These are phyloP conservation scores for Sporothrix phasma DNA, from an alignment of 2,329 filamentous ascomycete species.

Conservation along the genomic window DNA sequence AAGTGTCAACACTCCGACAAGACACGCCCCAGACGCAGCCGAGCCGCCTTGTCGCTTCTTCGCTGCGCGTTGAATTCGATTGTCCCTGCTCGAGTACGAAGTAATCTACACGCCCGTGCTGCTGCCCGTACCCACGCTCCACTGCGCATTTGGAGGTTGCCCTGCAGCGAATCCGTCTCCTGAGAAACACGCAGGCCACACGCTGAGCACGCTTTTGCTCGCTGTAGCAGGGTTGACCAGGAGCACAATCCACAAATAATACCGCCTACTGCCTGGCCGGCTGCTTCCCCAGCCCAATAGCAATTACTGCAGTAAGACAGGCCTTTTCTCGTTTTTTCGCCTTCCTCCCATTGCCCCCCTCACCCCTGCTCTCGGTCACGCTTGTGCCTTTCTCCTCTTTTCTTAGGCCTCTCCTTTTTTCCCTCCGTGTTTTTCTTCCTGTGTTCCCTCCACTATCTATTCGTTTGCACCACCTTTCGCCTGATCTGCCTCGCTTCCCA, in stretches of 20 bases:
- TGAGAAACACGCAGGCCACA: constrained; percentile 12
- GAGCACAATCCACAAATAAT: background rate
- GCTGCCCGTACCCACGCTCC: constrained; percentile 3
- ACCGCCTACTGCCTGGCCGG: background rate
- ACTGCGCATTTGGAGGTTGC: constrained; percentile 3
- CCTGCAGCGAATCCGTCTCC: constrained; percentile 13
- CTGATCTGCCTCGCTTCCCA: constrained; percentile 1
- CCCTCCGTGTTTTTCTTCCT: background rate
- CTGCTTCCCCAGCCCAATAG: constrained; percentile 4
- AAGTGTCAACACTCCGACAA: background rate
- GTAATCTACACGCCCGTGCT: background rate
- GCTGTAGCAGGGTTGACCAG: background rate
- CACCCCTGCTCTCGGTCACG: background rate
- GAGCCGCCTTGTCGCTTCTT: background rate
- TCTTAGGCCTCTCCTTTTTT: background rate
- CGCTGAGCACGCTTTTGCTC: background rate
- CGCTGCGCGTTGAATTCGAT: background rate
- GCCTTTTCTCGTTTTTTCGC: background rate
- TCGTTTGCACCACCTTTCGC: constrained; percentile 7
- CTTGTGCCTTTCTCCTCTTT: background rate
- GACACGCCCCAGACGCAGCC: background rate
- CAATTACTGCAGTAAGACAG: constrained; percentile 10
- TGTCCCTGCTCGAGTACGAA: background rate
- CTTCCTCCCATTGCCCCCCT: background rate
- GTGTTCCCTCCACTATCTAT: background rate